Conservation (phyloP, 2,329 filamentous ascomycete species). For the Aspergillus spinulosporus region DNA sequence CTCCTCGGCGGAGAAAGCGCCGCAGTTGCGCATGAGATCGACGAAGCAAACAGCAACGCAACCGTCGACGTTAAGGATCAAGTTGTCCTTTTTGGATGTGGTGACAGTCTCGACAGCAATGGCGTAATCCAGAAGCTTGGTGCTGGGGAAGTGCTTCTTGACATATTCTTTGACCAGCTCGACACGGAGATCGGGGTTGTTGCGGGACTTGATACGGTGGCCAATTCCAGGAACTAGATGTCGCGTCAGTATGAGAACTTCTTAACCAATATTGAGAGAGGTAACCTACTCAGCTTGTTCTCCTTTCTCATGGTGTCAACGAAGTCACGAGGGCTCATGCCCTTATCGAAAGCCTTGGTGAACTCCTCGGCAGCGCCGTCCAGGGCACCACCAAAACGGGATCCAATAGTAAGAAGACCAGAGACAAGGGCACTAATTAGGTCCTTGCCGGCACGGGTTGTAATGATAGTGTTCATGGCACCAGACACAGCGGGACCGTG, state of each 20-base stretch:
- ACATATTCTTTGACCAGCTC: slow-evolving; percentile 99
- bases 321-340: slow-evolving; percentile 95
- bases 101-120: slow-evolving; percentile 97
- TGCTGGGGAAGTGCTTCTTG: slow-evolving; percentile 92
- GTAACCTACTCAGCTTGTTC: slow-evolving; percentile 88
- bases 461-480: slow-evolving; percentile 99
- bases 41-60: slow-evolving; percentile 99
- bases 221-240: slow-evolving; percentile 83
- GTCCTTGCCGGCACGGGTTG: slow-evolving; percentile 98
- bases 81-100: slow-evolving; percentile 99
- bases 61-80: slow-evolving; percentile 98
- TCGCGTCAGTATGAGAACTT: slow-evolving; percentile 27
- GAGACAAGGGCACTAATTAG: slow-evolving; percentile 92
- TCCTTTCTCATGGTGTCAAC: slow-evolving; percentile 99
- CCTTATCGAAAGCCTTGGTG: slow-evolving; percentile 97
- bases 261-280: neutral
- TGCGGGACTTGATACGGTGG: slow-evolving; percentile 98
- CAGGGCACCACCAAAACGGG: slow-evolving; percentile 95
- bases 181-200: slow-evolving; percentile 99
- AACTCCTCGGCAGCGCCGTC: slow-evolving; percentile 98
- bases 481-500: slow-evolving; percentile 98
- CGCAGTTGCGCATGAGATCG: slow-evolving; percentile 94
- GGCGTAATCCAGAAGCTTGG: slow-evolving; percentile 98
- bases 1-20: slow-evolving; percentile 93
- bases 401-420: slow-evolving; percentile 97